Percentiles rank a stretch among this genome's conserved stretches.
These are phyloP conservation scores for Globisporangium ultimum DNA, from an alignment of 352 stramenopile species.

Conservation along the genomic window DNA sequence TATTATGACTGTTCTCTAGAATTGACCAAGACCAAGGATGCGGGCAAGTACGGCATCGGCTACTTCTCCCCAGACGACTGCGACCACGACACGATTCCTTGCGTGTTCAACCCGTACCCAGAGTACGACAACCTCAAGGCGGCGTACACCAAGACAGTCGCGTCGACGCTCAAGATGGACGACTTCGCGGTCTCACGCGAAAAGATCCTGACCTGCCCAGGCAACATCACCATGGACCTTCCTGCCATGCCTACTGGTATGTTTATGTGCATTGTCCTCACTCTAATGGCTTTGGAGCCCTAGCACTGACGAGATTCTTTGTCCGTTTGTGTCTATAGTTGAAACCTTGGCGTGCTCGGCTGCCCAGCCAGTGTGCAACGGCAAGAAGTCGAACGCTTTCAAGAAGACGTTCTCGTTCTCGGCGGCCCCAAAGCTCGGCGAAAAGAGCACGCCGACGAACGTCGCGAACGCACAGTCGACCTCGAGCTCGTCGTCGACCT, in stretches of 20 bases:
- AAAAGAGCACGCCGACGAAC: conserved; percentile 8
- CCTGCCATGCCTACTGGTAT: no score
- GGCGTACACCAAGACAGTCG: conserved; percentile 44
- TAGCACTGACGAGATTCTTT: no score
- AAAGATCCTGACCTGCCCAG: conserved; percentile 25
- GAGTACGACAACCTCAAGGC: conserved; percentile 48
- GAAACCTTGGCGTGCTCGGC: conserved; percentile 41
- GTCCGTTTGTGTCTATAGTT: conserved; percentile 20
- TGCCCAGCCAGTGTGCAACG: conserved; percentile 56
- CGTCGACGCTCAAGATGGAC: conserved; percentile 32
- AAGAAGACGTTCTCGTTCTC: conserved; percentile 19
- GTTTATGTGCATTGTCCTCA: no score
- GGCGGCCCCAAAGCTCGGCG: conserved; percentile 5
- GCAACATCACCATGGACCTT: neutral
- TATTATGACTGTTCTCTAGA: neutral
- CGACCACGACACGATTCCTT: conserved; percentile 37
- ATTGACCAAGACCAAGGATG: conserved; percentile 30
- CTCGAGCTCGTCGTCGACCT: conserved; percentile 1
- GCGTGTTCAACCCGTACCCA: conserved; percentile 41
- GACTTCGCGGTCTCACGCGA: conserved; percentile 25
- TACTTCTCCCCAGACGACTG: conserved; percentile 46
- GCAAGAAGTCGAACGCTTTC: conserved; percentile 53
- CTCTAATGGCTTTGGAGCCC: no score
- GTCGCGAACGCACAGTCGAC: neutral
- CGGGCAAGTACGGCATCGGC: conserved; percentile 42